Evolutionary conservation across 768 basidiomycete genomes (phyloP), one percentile per base, ranked within the genome.

Genomic region (Daedalea quercina): DNA sequence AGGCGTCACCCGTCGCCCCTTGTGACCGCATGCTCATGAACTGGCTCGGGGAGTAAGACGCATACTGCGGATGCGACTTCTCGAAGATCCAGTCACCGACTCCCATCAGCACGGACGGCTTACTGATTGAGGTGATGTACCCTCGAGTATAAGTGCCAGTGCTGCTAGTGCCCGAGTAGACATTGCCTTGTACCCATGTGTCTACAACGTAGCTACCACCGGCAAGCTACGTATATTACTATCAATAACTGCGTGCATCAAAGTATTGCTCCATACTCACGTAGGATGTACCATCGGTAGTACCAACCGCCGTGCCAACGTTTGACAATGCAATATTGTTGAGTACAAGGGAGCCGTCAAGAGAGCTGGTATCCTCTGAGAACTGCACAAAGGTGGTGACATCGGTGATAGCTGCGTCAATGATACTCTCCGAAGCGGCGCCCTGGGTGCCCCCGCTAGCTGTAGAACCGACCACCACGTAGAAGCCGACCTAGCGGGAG

Each of bases 131-230:
- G 2, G 65, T 53, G 26, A 88, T 76, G 40, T 65, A 63, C 17
- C 75, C 77, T 65, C 87, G 79, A 1, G 70, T 73, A 65, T 78
- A 90, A 3, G 43, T 67, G 2, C 73, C 73, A 2, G 57, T 57
- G 2, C 71, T 54, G 52, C 70, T 73, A 1, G 75, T 70, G 22
- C 87, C 85, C 2, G 69, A 70, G 64, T 76, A 90, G 26, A 85
- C 73, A 55, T 90, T 86, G 28, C 89, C 89, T 67, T 90, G 87
- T 1, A 74, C 86, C 89, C 88, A 90, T 1, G 84, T 77, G 2
- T 72, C 62, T 59, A 87, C 82, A 0, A 77, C 79, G 8, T 60
- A 79, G 1, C 78, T 78, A 35, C 82, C 82, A 13, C 62, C 62
- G 6, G 50, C 50, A 19, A 87, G 76, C 58, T 60, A 26, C n/a